phyloP scores from a whole-genome alignment of 2,329 filamentous ascomycete species.

The Phyllosticta paracitricarpa region DNA sequence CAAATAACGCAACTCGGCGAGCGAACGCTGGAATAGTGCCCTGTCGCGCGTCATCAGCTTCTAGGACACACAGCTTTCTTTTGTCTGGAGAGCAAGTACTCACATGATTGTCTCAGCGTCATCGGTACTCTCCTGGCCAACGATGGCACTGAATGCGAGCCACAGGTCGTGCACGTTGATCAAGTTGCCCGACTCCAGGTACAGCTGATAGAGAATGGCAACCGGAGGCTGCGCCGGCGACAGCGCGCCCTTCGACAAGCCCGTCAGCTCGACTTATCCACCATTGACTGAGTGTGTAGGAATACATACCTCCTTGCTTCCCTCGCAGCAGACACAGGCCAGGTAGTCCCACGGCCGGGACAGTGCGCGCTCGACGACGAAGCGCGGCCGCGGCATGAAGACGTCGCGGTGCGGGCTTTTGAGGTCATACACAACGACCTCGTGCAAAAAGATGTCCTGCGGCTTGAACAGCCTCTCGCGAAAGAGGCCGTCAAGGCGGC shows the following conservation, averaged over 20 bases:
- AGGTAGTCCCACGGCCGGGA: constrained; percentile 68
- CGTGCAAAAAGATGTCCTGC: constrained; percentile 50
- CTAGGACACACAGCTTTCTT: constrained; percentile 12
- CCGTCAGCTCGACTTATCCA: not conserved
- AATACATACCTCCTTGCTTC: constrained; percentile 14
- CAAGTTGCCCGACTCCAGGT: constrained; percentile 64
- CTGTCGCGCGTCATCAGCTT: constrained; percentile 17
- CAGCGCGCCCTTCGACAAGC: constrained; percentile 29
- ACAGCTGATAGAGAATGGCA: constrained; percentile 67
- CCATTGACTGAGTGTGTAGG: not conserved
- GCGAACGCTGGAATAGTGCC: constrained; percentile 71
- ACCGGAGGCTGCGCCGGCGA: constrained; percentile 57
- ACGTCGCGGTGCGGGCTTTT: constrained; percentile 60
- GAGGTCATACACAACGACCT: constrained; percentile 67
- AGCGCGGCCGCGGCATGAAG: constrained; percentile 63
- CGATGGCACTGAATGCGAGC: constrained; percentile 61
- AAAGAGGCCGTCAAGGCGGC: constrained; percentile 41
- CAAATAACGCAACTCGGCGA: constrained; percentile 76
- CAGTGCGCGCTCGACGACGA: constrained; percentile 61
- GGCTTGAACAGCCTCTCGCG: constrained; percentile 37
- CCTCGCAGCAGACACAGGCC: constrained; percentile 56
- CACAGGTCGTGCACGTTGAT: constrained; percentile 75
- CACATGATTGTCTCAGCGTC: constrained; percentile 28
- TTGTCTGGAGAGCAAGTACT: not conserved
- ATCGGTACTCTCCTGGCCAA: constrained; percentile 41